Conservation (phyloP, 176 grass and related monocot species). For the maize (Zea mays) region Zm-B73-REFERENCE-NAM-5.0 NC_050097.1:226548501-226549000, state of each 20-base stretch:
- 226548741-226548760: not conserved
- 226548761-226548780: constrained; percentile 25
- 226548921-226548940: not conserved
- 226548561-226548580: not conserved
- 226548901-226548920: too few relatives aligned
- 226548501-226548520: not conserved
- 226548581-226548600: not conserved
- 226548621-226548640: not conserved
- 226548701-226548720: constrained; percentile 16
- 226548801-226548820: not conserved
- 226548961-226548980: constrained; percentile 11
- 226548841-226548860: not conserved
- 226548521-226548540: not conserved
- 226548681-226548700: not conserved
- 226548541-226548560: constrained; percentile 4
- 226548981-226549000: constrained; percentile 42
- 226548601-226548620: not conserved
- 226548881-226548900: not conserved
- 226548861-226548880: not conserved
- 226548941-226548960: constrained; percentile 24
- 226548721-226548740: not conserved
- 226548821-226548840: not conserved
- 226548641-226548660: not conserved
- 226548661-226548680: constrained; percentile 10
- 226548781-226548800: not conserved